Evolutionary conservation across 2,329 filamentous ascomycete genomes (phyloP), one percentile per base, ranked within the genome.

Genomic region (Byssoonygena ceratinophila): DNA sequence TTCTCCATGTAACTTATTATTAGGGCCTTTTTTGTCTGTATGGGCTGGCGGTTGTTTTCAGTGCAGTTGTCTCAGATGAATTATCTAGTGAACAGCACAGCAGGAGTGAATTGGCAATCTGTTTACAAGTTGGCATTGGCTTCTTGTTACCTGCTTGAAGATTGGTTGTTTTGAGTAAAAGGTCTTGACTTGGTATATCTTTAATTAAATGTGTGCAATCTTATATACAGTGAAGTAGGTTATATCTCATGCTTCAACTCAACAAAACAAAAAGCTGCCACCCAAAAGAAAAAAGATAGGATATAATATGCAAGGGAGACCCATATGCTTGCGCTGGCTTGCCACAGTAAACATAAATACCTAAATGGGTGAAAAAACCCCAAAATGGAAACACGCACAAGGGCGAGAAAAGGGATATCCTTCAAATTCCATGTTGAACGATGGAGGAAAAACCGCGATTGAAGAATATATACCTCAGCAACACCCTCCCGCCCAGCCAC

Each of bases 401-500:
- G n/a, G n/a, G n/a, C n/a, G n/a, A n/a, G n/a, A n/a, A n/a, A n/a
- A n/a, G n/a, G n/a, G n/a, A n/a, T n/a, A n/a, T n/a, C n/a, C n/a
- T n/a, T n/a, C n/a, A n/a, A n/a, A n/a, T n/a, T n/a, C n/a, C n/a
- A n/a, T n/a, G n/a, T n/a, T n/a, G n/a, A n/a, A n/a, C n/a, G n/a
- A n/a, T n/a, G n/a, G n/a, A n/a, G n/a, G n/a, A n/a, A n/a, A n/a
- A n/a, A 20, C 6, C 14, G 4, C 14, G 7, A 11, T 16, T 22
- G 14, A 23, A 12, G 11, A 6, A 11, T 12, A 11, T 12, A 18
- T 23, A 34, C 47, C 49, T 59, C 59, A 72, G 54, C 70, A 72
- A 58, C 70, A 72, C 12, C 60, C 60, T 29, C 64, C 61, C 31
- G 55, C 52, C 64, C 67, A 68, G 41, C 67, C 62, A 56, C 64